A percentile compares a stretch with the other conserved stretches of the same genome.
Conservation (phyloP, 202 grass and related monocot species). For the Bolboschoenoplectus hybrid region DNA sequence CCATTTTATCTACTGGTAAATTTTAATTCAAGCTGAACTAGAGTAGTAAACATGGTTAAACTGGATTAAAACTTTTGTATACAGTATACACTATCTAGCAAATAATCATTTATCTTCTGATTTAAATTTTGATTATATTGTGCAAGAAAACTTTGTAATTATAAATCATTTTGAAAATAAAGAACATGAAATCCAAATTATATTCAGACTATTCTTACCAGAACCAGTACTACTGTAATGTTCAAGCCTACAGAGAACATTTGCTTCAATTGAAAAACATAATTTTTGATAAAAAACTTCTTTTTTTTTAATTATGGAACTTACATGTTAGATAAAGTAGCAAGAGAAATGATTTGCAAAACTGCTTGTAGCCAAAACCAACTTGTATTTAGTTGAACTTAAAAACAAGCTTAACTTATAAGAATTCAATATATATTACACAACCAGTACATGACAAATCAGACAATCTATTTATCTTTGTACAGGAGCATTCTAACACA, state of each 20-base stretch:
- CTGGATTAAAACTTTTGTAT: too few species aligned
- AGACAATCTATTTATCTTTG: conserved; percentile 16
- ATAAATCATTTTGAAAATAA: background rate
- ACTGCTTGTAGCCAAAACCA: background rate
- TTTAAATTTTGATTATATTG: too few species aligned
- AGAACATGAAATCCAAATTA: background rate
- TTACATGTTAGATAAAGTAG: background rate
- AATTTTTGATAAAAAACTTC: background rate
- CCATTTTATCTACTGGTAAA: background rate
- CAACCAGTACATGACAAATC: conserved; percentile 15
- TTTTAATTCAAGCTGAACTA: background rate
- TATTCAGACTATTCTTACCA: background rate
- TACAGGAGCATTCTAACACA: conserved; percentile 19
- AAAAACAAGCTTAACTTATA: background rate
- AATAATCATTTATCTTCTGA: too few species aligned
- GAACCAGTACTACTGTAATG: background rate
- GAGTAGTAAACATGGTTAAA: background rate
- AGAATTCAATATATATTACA: conserved; percentile 1
- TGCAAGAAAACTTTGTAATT: background rate
- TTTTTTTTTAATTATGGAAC: background rate
- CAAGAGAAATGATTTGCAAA: too few species aligned
- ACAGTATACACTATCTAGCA: too few species aligned
- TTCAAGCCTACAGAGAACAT: background rate
- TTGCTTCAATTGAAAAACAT: background rate
- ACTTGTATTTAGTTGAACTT: background rate